Evolutionary conservation across 2,329 filamentous ascomycete species (phyloP).

Genomic region (Knufia fluminis): DNA sequence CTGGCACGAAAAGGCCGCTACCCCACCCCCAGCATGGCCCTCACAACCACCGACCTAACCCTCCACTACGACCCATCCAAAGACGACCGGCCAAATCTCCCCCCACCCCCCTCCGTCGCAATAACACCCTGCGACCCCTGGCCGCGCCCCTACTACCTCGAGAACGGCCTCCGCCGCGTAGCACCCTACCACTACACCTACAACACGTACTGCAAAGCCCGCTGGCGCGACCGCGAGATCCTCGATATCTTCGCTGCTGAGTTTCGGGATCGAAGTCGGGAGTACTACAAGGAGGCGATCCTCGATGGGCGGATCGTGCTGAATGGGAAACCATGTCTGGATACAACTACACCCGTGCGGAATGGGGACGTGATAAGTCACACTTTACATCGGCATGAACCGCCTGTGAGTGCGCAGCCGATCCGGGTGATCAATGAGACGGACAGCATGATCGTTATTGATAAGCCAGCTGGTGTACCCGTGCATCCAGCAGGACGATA

Average conservation of each 20-base stretch:
- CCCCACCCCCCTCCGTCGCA: conserved; percentile 15
- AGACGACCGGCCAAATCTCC: conserved; percentile 14
- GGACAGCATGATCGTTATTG: conserved; percentile 86
- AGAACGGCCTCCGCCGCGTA: conserved; percentile 74
- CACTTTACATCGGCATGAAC: conserved; percentile 90
- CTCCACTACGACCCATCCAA: conserved; percentile 10
- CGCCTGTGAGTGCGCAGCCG: conserved; percentile 72
- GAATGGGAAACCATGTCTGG: conserved; percentile 61
- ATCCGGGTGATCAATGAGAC: conserved; percentile 85
- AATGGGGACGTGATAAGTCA: conserved; percentile 91
- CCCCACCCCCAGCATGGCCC: conserved; percentile 30
- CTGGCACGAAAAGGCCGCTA: conserved; percentile 30
- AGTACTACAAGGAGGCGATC: conserved; percentile 81
- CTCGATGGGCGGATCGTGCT: conserved; percentile 67
- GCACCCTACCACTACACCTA: conserved; percentile 87
- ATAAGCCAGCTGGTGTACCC: conserved; percentile 90
- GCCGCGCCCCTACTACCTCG: conserved; percentile 68
- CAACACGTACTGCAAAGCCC: conserved; percentile 87
- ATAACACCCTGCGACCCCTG: conserved; percentile 37
- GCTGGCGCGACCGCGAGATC: conserved; percentile 75
- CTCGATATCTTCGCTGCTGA: conserved; percentile 85
- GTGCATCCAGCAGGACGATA: conserved; percentile 94
- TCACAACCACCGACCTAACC: conserved; percentile 19
- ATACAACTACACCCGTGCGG: conserved; percentile 60
- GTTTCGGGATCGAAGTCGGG: conserved; percentile 75